Evolutionary conservation across 345 rosid species (phyloP), one percentile per base, ranked within the genome.

Genomic region (Balakata baccata): DNA sequence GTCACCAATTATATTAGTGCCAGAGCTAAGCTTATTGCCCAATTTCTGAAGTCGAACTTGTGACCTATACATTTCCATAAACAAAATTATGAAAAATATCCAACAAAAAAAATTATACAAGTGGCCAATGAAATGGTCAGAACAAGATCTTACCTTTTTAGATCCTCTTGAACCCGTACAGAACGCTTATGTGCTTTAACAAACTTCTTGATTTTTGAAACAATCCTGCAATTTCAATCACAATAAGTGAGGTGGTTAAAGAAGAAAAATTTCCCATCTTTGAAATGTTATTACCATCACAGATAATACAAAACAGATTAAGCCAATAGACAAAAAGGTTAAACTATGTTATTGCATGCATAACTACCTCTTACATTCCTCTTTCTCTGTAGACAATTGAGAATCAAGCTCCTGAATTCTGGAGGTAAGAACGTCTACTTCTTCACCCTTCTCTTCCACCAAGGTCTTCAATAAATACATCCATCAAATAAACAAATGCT

Each of bases 121-220:
- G 57, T 58, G 11, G 56, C 58, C 49, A 18, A 7, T 12, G 50
- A 52, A 78, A n/a, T 37, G 37, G n/a, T 43, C 17, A 5, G n/a
- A 75, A 49, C 43, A 78, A 72, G 49, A 39, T 59, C 77, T 68
- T 82, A 77, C 99, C 96, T 96, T 79, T 85, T 90, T 67, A 90
- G 75, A 72, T 96, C 97, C 49, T 88, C 90, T 83, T 89, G 96
- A 63, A 85, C 81, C 79, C 86, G 78, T 51, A 81, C 72, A 77
- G 73, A 78, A 43, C 81, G 92, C 69, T 85, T 88, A 81, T 93
- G 85, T 53, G 85, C 89, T 83, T 84, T 89, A 74, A 90, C 80
- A 72, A 91, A 89, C 82, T 89, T 96, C 85, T 88, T 91, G 72
- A 88, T 82, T 84, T 82, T 93, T 66, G 90, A 91, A 79, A 81